phyloP scores from a whole-genome alignment of 345 rosid genomes.

The Isatis tinctoria region DNA sequence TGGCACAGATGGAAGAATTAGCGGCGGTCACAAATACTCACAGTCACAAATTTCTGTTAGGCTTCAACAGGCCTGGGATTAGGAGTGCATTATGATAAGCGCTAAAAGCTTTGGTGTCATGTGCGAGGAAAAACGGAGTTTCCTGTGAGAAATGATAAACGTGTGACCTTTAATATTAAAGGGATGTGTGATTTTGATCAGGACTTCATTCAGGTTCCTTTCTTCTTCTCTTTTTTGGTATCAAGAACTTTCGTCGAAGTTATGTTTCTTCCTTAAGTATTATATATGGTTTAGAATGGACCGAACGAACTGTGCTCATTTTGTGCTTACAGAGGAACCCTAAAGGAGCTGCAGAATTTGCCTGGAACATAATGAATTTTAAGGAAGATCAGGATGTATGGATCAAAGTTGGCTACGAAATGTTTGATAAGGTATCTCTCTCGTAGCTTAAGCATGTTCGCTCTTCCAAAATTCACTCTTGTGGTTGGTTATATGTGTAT shows the following conservation, averaged over 20 bases:
- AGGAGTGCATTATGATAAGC: slow-evolving; percentile 69
- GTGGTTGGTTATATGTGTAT: too few species aligned
- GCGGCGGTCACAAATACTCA: too few species aligned
- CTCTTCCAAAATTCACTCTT: neutral
- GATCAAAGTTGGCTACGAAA: slow-evolving; percentile 76
- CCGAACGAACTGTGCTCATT: neutral
- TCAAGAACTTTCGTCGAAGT: neutral
- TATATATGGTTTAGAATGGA: too few species aligned
- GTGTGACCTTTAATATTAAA: slow-evolving; percentile 62
- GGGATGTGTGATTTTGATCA: slow-evolving; percentile 68
- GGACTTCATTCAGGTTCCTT: slow-evolving; percentile 62
- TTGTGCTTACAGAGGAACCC: slow-evolving; percentile 59
- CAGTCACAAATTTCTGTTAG: slow-evolving; percentile 31
- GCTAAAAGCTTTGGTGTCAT: slow-evolving; percentile 56
- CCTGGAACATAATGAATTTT: slow-evolving; percentile 68
- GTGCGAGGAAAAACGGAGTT: slow-evolving; percentile 69
- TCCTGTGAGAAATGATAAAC: slow-evolving; percentile 47
- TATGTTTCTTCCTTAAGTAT: neutral
- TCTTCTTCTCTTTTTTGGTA: neutral
- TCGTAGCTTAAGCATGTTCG: slow-evolving; percentile 1
- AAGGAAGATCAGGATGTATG: slow-evolving; percentile 77
- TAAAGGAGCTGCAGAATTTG: slow-evolving; percentile 77
- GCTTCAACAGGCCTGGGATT: slow-evolving; percentile 56
- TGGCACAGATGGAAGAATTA: too few species aligned
- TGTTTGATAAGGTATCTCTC: slow-evolving; percentile 71